These are phyloP conservation scores for Emmonsia crescens DNA, from an alignment of 2,329 filamentous ascomycete genomes.

Conservation along the genomic window DNA sequence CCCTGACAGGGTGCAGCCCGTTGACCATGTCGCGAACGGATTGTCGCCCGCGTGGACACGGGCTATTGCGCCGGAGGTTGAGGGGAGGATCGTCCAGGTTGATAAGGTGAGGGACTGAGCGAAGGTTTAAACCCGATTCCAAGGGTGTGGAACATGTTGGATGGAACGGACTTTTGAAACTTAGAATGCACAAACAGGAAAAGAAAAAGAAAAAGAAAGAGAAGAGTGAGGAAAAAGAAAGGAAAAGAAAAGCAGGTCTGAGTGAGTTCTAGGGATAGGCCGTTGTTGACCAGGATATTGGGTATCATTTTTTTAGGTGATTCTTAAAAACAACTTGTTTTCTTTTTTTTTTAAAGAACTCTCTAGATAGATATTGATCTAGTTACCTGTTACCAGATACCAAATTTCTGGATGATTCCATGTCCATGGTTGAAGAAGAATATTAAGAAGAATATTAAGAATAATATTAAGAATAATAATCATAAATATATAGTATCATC, in stretches of 20 bases:
- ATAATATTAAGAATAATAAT: neutral
- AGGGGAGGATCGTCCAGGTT: constrained; percentile 55
- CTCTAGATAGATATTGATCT: neutral
- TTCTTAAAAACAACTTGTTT: no score
- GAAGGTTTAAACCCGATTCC: neutral
- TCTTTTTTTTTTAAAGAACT: no score
- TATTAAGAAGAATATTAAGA: neutral
- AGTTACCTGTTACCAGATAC: neutral
- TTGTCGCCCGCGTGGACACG: constrained; percentile 58
- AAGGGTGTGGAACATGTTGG: neutral
- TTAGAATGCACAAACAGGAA: no score
- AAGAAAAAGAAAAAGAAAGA: neutral
- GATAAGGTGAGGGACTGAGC: neutral
- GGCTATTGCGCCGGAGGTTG: constrained; percentile 64
- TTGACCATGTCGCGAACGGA: constrained; percentile 45
- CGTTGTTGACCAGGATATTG: no score
- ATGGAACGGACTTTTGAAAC: neutral
- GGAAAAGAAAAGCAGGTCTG: neutral
- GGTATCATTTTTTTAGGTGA: no score
- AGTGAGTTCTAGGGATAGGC: neutral
- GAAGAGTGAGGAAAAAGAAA: neutral
- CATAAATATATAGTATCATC: neutral
- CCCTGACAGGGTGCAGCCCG: constrained; percentile 37
- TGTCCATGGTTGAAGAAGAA: neutral
- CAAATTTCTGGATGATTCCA: neutral